A percentile compares a stretch with the other conserved stretches of the same genome.
Conservation (phyloP, 768 basidiomycete species). For the Rhizopogon vesiculosus region DNA sequence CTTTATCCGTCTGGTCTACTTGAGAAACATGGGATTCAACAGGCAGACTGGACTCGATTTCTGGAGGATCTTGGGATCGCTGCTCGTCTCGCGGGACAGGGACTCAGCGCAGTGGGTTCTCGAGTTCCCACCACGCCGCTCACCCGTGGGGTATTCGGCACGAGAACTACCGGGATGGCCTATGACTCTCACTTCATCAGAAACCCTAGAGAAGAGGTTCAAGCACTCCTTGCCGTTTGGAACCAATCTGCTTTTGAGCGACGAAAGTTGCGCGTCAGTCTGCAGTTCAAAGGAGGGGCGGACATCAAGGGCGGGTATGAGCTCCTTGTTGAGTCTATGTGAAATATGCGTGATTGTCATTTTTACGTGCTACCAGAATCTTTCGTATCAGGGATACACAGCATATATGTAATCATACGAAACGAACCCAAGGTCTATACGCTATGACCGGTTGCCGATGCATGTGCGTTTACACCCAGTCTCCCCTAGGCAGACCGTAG, state of each 20-base stretch:
- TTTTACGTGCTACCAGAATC: no score
- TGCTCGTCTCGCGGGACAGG: conserved; percentile 19
- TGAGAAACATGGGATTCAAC: conserved; percentile 23
- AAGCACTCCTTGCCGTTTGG: conserved; percentile 23
- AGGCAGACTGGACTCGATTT: conserved; percentile 25
- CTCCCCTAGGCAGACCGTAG: no score
- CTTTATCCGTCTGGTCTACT: conserved; percentile 21
- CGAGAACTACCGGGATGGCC: conserved; percentile 6
- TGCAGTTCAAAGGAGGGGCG: conserved; percentile 8
- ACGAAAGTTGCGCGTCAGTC: conserved; percentile 20
- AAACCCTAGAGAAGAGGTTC: conserved; percentile 15
- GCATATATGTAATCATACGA: no score
- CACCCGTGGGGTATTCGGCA: conserved; percentile 13
- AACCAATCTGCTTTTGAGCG: conserved; percentile 29
- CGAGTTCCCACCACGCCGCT: conserved; percentile 12
- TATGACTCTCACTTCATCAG: conserved; percentile 19
- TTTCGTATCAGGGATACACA: no score
- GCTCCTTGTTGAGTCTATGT: conserved; percentile 25
- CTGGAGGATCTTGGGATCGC: conserved; percentile 23
- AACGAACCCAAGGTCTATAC: no score
- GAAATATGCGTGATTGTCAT: not conserved
- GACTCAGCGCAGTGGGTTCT: conserved; percentile 19
- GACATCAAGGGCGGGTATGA: conserved; percentile 4
- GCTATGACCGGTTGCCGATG: no score
- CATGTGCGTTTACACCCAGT: no score